phyloP scores from a whole-genome alignment of 1,284 basidiomycete genomes.

The Anthracocystis panici-leucophaei region DNA sequence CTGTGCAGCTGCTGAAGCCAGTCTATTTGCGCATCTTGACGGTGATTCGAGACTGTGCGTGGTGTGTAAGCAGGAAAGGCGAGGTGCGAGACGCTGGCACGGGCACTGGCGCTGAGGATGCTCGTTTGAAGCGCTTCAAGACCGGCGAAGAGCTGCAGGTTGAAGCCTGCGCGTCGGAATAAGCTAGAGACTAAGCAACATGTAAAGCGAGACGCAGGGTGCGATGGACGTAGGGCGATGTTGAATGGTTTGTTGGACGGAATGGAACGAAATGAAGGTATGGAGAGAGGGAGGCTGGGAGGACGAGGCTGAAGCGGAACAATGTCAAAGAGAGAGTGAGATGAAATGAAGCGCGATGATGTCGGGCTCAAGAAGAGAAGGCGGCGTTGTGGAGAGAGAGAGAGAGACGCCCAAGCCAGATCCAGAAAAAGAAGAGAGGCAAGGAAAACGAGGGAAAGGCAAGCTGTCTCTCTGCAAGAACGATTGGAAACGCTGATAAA shows the following conservation, averaged over 20 bases:
- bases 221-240: not conserved
- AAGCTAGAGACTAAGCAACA: not conserved
- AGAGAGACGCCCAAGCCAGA: not conserved
- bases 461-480: not conserved
- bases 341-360: not conserved
- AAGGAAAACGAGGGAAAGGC: not conserved
- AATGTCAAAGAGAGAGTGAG: not conserved
- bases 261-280: not conserved
- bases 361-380: not conserved
- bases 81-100: not conserved
- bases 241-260: too few relatives aligned
- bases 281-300: not conserved
- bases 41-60: not conserved
- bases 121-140: not conserved
- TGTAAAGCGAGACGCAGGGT: not conserved
- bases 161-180: not conserved
- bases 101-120: not conserved
- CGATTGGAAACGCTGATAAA: not conserved
- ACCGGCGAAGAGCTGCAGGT: not conserved
- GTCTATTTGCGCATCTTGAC: conserved; percentile 5
- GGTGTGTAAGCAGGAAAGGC: not conserved
- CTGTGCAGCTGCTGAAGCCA: not conserved
- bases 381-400: not conserved
- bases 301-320: not conserved
- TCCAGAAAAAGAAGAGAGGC: too few relatives aligned